Evolutionary conservation across 176 grass and related monocot genomes (phyloP).

Genomic region (Carex myosuroides): DNA sequence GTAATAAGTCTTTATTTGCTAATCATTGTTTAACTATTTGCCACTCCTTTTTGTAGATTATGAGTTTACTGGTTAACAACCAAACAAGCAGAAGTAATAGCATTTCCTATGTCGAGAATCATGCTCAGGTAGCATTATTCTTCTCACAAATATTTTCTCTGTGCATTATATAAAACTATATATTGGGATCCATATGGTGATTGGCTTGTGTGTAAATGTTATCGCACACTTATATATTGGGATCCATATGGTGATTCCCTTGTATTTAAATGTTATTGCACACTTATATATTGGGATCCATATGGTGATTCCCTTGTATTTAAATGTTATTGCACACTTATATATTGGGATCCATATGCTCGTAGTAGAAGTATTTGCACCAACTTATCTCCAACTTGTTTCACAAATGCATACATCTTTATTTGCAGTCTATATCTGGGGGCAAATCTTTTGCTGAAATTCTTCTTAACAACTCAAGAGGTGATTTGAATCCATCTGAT

Average conservation of each 20-base stretch:
- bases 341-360: neutral
- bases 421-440: slow-evolving; percentile 77
- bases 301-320: neutral
- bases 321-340: neutral
- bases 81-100: slow-evolving; percentile 45
- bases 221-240: neutral
- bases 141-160: neutral
- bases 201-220: neutral
- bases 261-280: neutral
- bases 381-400: neutral
- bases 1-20: neutral
- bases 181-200: neutral
- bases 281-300: neutral
- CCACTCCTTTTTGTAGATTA: slow-evolving; percentile 54
- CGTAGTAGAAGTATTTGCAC: neutral
- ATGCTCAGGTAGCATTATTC: slow-evolving; percentile 59
- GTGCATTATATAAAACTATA: neutral
- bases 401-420: slow-evolving; percentile 27
- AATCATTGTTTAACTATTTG: neutral
- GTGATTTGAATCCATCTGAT: slow-evolving; percentile 27
- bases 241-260: slow-evolving; percentile 7
- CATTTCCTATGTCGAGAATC: slow-evolving; percentile 83
- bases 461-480: slow-evolving; percentile 42
- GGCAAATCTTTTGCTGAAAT: slow-evolving; percentile 86
- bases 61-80: slow-evolving; percentile 54